These are phyloP conservation scores for Petunia secreta DNA, from an alignment of 257 asterid genomes.

Conservation along the genomic window DNA sequence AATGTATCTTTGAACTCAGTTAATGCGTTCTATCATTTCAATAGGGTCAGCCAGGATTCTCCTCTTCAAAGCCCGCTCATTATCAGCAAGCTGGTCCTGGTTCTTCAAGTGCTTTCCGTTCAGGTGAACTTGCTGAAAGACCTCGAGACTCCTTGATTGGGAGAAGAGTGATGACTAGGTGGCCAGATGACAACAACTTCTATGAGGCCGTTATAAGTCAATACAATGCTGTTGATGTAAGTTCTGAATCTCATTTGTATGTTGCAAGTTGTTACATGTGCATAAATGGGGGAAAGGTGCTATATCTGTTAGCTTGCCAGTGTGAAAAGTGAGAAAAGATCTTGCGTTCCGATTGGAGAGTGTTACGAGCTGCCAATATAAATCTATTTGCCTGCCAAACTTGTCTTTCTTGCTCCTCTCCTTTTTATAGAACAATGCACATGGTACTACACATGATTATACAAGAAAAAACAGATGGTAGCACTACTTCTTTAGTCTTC, in stretches of 20 bases:
- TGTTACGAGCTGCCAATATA: neutral
- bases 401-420: neutral
- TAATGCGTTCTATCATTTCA: constrained; percentile 28
- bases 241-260: constrained; percentile 34
- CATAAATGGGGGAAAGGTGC: constrained; percentile 16
- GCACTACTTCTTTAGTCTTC: neutral
- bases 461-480: neutral
- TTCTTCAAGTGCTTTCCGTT: constrained; percentile 55
- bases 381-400: neutral
- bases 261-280: neutral
- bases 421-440: neutral
- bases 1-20: constrained; percentile 26
- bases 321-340: constrained; percentile 11
- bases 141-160: constrained; percentile 67
- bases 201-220: constrained; percentile 86
- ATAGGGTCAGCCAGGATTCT: constrained; percentile 56
- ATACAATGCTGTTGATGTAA: constrained; percentile 76
- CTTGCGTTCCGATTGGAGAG: neutral
- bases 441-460: neutral
- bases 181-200: constrained; percentile 90
- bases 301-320: neutral
- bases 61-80: constrained; percentile 54
- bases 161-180: constrained; percentile 93
- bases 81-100: constrained; percentile 62
- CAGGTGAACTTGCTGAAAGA: constrained; percentile 63